These are phyloP conservation scores for Ailanthus altissimus DNA, from an alignment of 345 rosid genomes.

Conservation along the genomic window DNA sequence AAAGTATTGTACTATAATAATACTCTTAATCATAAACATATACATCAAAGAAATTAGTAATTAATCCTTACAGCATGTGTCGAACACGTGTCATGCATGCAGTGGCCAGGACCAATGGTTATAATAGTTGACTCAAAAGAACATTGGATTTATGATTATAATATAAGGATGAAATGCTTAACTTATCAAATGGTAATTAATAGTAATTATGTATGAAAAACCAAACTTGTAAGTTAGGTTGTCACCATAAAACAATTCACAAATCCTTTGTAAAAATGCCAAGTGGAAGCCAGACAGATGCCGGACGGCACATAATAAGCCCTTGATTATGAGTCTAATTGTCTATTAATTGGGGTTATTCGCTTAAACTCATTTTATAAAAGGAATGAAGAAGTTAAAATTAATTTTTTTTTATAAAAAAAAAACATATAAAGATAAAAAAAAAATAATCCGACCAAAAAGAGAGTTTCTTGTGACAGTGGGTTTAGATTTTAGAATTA, in stretches of 20 bases:
- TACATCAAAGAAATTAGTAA: neutral
- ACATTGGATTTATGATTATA: neutral
- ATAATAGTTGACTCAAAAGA: slow-evolving; percentile 31
- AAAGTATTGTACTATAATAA: neutral
- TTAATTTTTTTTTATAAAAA: too few relatives aligned
- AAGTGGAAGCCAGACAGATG: slow-evolving; percentile 34
- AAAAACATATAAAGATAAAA: neutral
- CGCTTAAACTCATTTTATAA: neutral
- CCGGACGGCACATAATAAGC: slow-evolving; percentile 39
- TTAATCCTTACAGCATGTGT: slow-evolving; percentile 1
- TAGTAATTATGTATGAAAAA: slow-evolving; percentile 12
- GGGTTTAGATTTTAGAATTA: slow-evolving; percentile 26
- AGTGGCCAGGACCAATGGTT: slow-evolving; percentile 11
- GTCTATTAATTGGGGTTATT: slow-evolving; percentile 19
- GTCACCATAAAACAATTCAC: slow-evolving; percentile 13
- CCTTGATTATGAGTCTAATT: slow-evolving; percentile 12
- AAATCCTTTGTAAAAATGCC: slow-evolving; percentile 22
- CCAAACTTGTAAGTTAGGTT: slow-evolving; percentile 31
- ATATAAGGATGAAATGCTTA: neutral
- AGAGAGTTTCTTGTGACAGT: slow-evolving; percentile 40
- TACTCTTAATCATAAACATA: neutral
- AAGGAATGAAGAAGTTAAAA: too few relatives aligned
- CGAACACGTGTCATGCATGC: slow-evolving; percentile 45
- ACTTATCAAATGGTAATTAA: slow-evolving; percentile 14
- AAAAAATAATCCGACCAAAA: slow-evolving; percentile 46